These are phyloP conservation scores for Amanita pseudoporphyria DNA, from an alignment of 768 basidiomycete genomes.

Conservation along the genomic window DNA sequence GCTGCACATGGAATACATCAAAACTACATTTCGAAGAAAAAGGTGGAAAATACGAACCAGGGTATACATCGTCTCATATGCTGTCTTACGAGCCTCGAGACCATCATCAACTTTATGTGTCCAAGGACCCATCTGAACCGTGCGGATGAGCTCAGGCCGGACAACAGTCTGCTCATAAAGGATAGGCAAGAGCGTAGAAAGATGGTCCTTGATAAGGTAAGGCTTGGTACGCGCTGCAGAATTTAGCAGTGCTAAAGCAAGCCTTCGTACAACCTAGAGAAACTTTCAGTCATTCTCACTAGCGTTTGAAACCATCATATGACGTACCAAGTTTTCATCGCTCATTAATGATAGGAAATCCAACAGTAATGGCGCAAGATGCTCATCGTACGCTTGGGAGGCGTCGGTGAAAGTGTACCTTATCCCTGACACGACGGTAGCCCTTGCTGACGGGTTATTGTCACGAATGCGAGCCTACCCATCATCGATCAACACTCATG, in stretches of 20 bases:
- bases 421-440: constrained; percentile 88
- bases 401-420: constrained; percentile 91
- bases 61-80: constrained; percentile 96
- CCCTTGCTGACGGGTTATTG: constrained; percentile 59
- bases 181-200: constrained; percentile 63
- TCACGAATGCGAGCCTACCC: constrained; percentile 58
- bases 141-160: constrained; percentile 72
- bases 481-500: neutral
- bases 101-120: constrained; percentile 96
- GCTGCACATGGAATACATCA: constrained; percentile 29
- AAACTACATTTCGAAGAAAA: neutral
- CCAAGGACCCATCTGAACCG: constrained; percentile 97
- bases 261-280: constrained; percentile 82
- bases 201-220: constrained; percentile 80
- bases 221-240: constrained; percentile 95
- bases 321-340: constrained; percentile 72
- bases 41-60: constrained; percentile 42
- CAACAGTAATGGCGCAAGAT: constrained; percentile 79
- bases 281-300: neutral
- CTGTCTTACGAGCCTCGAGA: constrained; percentile 91
- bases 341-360: constrained; percentile 88
- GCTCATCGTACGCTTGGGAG: constrained; percentile 77
- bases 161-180: constrained; percentile 81
- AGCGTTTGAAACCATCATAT: constrained; percentile 7
- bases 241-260: constrained; percentile 86